A percentile compares a stretch with the other conserved stretches of the same genome.
These are phyloP conservation scores for Linnemannia elongata DNA, from an alignment of 192 early-diverging fungal species.

Conservation along the genomic window DNA sequence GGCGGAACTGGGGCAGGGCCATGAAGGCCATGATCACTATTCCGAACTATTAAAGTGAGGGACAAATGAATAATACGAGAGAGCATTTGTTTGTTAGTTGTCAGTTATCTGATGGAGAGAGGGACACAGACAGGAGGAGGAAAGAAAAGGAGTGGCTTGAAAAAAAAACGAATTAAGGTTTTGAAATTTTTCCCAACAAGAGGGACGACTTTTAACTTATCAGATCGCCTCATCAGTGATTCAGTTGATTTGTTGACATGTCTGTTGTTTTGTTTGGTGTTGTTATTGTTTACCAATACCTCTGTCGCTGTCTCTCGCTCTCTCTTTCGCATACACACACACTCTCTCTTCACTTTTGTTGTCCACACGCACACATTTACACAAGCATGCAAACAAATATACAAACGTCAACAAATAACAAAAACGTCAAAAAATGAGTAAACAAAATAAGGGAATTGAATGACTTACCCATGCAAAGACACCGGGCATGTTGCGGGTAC, in stretches of 20 bases:
- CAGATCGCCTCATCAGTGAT: neutral
- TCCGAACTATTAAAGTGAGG: conserved; percentile 21
- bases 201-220: neutral
- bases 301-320: neutral
- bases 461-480: conserved; percentile 50
- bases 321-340: no score
- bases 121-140: no score
- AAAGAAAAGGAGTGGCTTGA: neutral
- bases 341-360: neutral
- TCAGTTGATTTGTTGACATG: neutral
- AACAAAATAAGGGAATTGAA: neutral
- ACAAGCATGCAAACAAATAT: neutral
- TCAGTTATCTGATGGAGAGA: neutral
- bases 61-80: conserved; percentile 1
- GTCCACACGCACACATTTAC: neutral
- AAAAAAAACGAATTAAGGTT: neutral
- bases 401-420: neutral
- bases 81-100: neutral
- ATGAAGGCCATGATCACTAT: conserved; percentile 32
- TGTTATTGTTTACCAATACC: neutral
- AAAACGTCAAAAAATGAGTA: neutral
- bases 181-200: neutral
- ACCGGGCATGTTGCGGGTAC: conserved; percentile 53
- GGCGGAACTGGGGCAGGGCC: conserved; percentile 40
- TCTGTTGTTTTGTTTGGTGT: neutral